These are phyloP conservation scores for Diaporthe amygdali DNA, from an alignment of 2,329 filamentous ascomycete genomes.

Conservation along the genomic window DNA sequence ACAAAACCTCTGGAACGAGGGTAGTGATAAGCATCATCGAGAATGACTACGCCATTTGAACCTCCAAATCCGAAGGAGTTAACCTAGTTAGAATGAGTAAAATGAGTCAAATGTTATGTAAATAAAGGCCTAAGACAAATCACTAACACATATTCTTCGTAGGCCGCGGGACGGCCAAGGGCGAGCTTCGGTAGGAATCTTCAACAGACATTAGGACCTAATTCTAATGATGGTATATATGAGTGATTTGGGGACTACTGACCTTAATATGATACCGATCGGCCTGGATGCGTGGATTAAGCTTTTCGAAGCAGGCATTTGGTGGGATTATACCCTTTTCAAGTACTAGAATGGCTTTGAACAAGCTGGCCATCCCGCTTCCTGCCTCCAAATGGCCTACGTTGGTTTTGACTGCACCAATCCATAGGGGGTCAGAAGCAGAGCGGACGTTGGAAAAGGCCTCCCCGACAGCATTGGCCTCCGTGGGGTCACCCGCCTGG, in stretches of 20 bases:
- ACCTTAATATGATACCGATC: conserved; percentile 20
- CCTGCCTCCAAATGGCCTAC: conserved; percentile 62
- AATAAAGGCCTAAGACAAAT: too few relatives aligned
- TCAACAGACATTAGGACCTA: conserved; percentile 35
- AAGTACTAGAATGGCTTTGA: conserved; percentile 51
- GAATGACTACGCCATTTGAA: conserved; percentile 54
- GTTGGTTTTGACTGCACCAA: conserved; percentile 64
- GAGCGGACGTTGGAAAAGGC: conserved; percentile 30
- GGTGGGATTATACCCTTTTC: conserved; percentile 55
- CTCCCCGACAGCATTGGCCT: conserved; percentile 55
- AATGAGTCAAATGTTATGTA: not conserved
- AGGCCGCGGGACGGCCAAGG: conserved; percentile 50
- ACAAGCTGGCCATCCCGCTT: conserved; percentile 56
- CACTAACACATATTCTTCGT: conserved; percentile 46
- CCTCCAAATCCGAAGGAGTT: conserved; percentile 65
- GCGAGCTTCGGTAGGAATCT: conserved; percentile 45
- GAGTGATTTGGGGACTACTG: not conserved
- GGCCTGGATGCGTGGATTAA: conserved; percentile 56
- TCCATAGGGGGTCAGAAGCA: conserved; percentile 33
- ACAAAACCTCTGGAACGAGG: not conserved
- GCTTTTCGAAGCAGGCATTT: conserved; percentile 53
- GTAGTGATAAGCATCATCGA: conserved; percentile 4
- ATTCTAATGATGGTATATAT: not conserved
- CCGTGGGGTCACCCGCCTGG: conserved; percentile 38
- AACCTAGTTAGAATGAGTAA: conserved; percentile 33